Conservation (phyloP, 306 rosid species). For the Quercus ilex region DNA sequence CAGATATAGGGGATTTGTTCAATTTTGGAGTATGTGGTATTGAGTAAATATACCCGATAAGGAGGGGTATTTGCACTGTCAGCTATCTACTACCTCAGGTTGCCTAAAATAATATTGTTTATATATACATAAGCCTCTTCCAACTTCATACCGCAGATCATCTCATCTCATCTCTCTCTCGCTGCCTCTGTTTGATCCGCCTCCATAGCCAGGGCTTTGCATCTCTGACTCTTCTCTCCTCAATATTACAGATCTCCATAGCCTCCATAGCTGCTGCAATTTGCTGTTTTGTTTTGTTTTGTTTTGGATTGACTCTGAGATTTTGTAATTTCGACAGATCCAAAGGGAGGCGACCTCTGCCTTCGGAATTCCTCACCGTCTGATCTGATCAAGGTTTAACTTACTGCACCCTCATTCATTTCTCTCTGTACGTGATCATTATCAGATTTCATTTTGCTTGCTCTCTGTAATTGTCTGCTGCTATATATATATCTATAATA, state of each 20-base stretch:
- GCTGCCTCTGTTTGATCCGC: constrained; percentile 30
- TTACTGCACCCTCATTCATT: background rate
- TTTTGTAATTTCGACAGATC: constrained; percentile 23
- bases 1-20: too few species aligned
- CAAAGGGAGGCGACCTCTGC: background rate
- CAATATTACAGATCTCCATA: constrained; percentile 17
- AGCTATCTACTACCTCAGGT: background rate
- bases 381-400: constrained; percentile 20
- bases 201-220: constrained; percentile 12
- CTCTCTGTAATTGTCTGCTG: too few species aligned
- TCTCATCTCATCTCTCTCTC: background rate
- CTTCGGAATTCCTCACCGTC: background rate
- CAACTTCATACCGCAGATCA: background rate
- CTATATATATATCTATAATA: too few species aligned
- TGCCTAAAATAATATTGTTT: too few species aligned
- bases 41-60: constrained; percentile 30
- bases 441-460: background rate
- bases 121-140: background rate
- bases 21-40: background rate
- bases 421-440: background rate
- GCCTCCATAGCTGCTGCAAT: too few species aligned
- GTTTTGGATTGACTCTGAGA: background rate
- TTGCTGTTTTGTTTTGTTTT: background rate
- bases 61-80: constrained; percentile 8
- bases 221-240: background rate